Base-by-base conservation (phyloP, 148 eudicot species). In the Rhododendron griersonianum region DNA sequence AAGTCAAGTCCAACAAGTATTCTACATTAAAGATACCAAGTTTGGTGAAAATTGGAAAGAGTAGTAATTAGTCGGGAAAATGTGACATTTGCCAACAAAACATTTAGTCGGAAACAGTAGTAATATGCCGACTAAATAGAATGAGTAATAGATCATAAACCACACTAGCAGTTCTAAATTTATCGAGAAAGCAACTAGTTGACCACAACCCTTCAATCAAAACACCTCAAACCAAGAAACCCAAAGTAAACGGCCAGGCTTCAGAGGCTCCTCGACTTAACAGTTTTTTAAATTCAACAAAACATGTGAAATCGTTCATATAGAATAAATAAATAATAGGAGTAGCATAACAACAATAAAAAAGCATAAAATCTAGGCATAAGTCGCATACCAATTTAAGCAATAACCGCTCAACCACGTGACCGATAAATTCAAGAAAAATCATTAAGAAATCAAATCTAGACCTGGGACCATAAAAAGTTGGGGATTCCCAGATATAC, bases 151-250 rank as follows among this genome's bases (percentile, higher is more conserved):
- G 57, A 65, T 25, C n/a, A 63, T 39, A 63, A 37, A 83, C 13
- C 23, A 11, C 11, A n/a, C 57, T 41, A 80, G 16, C 74, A 39
- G 25, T 47, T 41, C 81, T 45, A 21, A 44, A 44, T 21, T 35
- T 35, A 28, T 37, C 8, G 14, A 81, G 74, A 57, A 57, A 19
- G 35, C 33, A 82, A 82, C 75, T 21, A 39, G 33, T 45, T 82
- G 76, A 82, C 84, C 73, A 59, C 73, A 33, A 21, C 30, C 84
- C 84, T 7, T 82, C 73, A 53, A 59, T 82, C 21, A 59, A 59
- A 82, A 59, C 84, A 82, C 48, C 45, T 35, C 51, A 81, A 51
- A 81, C 28, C 33, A 11, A 11, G 61, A 50, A 80, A 80, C 61
- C 59, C 82, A 45, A 59, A 80, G 84, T 82, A 73, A 82, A 82